Conservation (phyloP, 495 filamentous ascomycete genomes). For the Xylaria grammica region DNA sequence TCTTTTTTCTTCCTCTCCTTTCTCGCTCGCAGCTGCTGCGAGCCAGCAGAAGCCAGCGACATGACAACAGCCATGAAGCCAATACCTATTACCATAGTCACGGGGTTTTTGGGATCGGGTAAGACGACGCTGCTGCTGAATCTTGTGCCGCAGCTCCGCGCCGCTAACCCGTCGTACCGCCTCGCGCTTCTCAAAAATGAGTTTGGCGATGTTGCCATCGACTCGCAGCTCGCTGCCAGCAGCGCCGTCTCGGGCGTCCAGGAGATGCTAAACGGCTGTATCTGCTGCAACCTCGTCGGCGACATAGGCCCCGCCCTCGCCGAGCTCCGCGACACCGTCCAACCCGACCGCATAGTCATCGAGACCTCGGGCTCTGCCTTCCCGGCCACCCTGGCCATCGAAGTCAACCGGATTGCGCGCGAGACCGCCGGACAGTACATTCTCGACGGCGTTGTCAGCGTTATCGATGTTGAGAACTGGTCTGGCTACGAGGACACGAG, state of each 20-base stretch:
- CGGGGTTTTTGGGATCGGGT: slow-evolving; percentile 91
- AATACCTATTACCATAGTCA: slow-evolving; percentile 91
- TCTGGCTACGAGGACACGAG: slow-evolving; percentile 90
- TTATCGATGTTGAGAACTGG: slow-evolving; percentile 98
- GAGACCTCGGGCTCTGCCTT: slow-evolving; percentile 91
- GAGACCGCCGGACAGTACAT: slow-evolving; percentile 68
- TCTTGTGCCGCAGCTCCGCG: slow-evolving; percentile 82
- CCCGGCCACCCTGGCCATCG: slow-evolving; percentile 88
- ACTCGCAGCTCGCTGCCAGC: slow-evolving; percentile 84
- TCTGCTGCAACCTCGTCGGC: slow-evolving; percentile 97
- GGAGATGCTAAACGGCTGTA: slow-evolving; percentile 94
- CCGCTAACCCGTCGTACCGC: slow-evolving; percentile 67
- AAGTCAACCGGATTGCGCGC: slow-evolving; percentile 79
- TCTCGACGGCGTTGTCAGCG: slow-evolving; percentile 88
- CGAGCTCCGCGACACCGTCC: slow-evolving; percentile 63
- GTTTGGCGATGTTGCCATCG: slow-evolving; percentile 92
- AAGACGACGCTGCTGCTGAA: slow-evolving; percentile 94
- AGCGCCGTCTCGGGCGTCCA: slow-evolving; percentile 84
- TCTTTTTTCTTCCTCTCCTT: not conserved
- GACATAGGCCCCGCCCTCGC: slow-evolving; percentile 80
- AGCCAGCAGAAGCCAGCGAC: not conserved
- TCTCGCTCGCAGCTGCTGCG: not conserved
- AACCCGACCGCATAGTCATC: slow-evolving; percentile 86
- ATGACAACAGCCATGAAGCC: slow-evolving; percentile 54
- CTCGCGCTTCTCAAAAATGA: slow-evolving; percentile 98